A percentile compares a stretch with the other conserved stretches of the same genome.
phyloP scores from a whole-genome alignment of 2,329 filamentous ascomycete species.

The Graphiopsis chlorocephala region DNA sequence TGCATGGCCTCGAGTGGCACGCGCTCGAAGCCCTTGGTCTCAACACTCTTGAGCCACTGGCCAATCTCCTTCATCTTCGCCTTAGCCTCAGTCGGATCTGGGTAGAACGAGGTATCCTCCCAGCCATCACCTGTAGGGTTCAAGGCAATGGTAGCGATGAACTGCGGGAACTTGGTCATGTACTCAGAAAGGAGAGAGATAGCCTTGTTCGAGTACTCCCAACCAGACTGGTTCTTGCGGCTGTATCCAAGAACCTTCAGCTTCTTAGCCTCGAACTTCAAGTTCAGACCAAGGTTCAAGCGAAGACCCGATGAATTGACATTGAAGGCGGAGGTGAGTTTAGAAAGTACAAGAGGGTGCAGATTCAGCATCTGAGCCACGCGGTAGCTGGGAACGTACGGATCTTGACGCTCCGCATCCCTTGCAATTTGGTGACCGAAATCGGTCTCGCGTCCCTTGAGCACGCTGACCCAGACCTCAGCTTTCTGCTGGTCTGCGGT shows the following conservation, averaged over 20 bases:
- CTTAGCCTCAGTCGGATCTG: constrained; percentile 66
- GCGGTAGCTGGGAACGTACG: constrained; percentile 83
- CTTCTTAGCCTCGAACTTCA: constrained; percentile 96
- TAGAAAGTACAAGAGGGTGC: constrained; percentile 85
- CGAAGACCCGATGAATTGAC: constrained; percentile 78
- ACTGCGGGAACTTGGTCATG: constrained; percentile 92
- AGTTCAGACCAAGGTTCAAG: constrained; percentile 87
- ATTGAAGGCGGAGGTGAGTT: constrained; percentile 91
- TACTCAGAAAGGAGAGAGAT: constrained; percentile 79
- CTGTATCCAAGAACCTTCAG: constrained; percentile 95
- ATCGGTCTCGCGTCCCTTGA: constrained; percentile 72
- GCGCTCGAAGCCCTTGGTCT: constrained; percentile 87
- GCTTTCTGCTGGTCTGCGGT: constrained; percentile 66
- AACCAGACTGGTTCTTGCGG: constrained; percentile 77
- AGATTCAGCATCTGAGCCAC: constrained; percentile 79
- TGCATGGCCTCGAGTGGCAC: constrained; percentile 97
- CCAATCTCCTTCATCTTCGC: constrained; percentile 89
- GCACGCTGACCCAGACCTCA: constrained; percentile 71
- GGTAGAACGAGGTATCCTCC: constrained; percentile 81
- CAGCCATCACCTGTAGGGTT: constrained; percentile 85
- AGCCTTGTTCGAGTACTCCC: constrained; percentile 91
- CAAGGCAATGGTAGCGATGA: constrained; percentile 81
- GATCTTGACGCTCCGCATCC: constrained; percentile 66
- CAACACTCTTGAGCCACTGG: constrained; percentile 86
- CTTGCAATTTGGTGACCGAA: constrained; percentile 74